Base-by-base conservation (phyloP, 2,329 filamentous ascomycete species). In the Colletotrichum sidae region DNA sequence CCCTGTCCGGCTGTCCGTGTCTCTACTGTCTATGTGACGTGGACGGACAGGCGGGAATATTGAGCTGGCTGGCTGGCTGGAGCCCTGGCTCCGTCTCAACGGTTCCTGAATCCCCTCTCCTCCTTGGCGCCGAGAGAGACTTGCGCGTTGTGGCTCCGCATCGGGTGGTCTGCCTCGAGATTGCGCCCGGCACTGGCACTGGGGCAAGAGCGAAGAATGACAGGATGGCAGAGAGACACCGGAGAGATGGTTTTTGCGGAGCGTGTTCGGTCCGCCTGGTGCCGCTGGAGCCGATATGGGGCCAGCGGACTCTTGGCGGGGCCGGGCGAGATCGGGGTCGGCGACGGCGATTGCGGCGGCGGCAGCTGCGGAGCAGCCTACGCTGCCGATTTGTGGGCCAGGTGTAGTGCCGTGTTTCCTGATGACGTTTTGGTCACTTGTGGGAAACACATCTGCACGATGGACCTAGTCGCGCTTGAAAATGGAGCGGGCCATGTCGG, bases 401-500 rank as follows among this genome's bases (percentile, higher is more conserved):
- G 50, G 35, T 47, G 50, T 44, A 35, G 39, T 17, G 25, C 15
- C n/a, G 11, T 55, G 39, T 37, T 47, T 17, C 13, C 39, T 25
- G 33, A 10, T 34, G 13, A 37, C 37, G 25, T 39, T 49, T 34
- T 12, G 11, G 6, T 58, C n/a, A 6, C 12, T 51, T 9, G 39
- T 6, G 53, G 34, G 15, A 38, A 52, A 35, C 42, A 56, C 51
- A 45, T 33, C 37, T 8, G 8, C 2, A 37, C 34, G 33, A 42
- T 33, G 12, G 38, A 56, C 25, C 35, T 56, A 65, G 46, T 68
- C 53, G 41, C 65, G 53, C 71, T 75, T 78, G 46, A 79, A 78
- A 51, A 83, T 70, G 13, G 78, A 74, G 50, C 79, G 78, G 68
- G 80, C 80, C 39, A 84, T 72, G 49, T 81, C 80, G 8, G 77